Base-by-base conservation (phyloP, 495 filamentous ascomycete species). In the Ascodesmis nigricans region DNA sequence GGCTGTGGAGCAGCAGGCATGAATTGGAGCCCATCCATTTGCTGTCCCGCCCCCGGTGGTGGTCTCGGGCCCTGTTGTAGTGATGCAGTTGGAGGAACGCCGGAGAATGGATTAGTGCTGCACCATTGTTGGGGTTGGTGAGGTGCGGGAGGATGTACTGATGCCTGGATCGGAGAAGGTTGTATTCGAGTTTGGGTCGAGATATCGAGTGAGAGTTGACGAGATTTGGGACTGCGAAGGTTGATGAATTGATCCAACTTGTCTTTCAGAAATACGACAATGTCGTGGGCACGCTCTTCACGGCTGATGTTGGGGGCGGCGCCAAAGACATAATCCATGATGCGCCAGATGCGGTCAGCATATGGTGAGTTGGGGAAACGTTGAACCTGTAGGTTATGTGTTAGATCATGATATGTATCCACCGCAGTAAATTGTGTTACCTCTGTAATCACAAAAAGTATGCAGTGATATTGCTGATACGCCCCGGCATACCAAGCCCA, bases 401-500 rank as follows among this genome's bases (percentile, higher is more conserved):
- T 6, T 25, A 25, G 11, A 25, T 25, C 23, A 25, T 6, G 23
- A 25, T 6, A 25, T 11, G 6, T 6, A 6, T 6, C 11, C 6
- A 25, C 11, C 6, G 6, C 6, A 25, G 23, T 25, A 6, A 6
- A 6, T 6, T 6, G 6, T 6, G 6, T 25, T 25, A 66, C 47
- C 43, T 66, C 64, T 1, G 62, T 62, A 11, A 64, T 57, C 17
- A 69, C 52, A 6, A 67, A 40, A 16, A 71, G 54, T 2, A 62
- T 62, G 14, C 62, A 57, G 35, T 68, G 63, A 36, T 62, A 69
- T 36, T 68, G 64, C 38, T 66, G 58, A 38, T 61, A 62, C 8
- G 64, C 64, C 8, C 65, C 63, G 6, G 58, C 39, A 43, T 68
- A 69, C 66, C 66, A 71, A 0, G 53, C 47, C 66, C 66, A 71